Base-by-base conservation (phyloP, 2,329 filamentous ascomycete genomes). In the Sphaerulina populicola region DNA sequence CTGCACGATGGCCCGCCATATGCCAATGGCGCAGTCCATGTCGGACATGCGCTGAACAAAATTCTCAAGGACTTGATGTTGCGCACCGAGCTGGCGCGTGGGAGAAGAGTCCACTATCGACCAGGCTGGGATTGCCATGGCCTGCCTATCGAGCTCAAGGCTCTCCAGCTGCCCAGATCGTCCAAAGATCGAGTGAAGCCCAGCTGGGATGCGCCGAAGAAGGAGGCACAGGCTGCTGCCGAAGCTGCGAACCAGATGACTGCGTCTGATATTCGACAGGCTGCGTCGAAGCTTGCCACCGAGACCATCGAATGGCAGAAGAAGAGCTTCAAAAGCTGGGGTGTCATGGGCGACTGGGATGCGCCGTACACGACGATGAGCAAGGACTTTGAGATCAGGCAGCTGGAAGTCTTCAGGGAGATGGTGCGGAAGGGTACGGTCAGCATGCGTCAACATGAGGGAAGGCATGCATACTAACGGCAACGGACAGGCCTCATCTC, bases 91-190 rank as follows among this genome's bases (percentile, higher is more conserved):
- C 73, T 97, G 54, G 81, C 86, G 54, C 78, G 84, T 64, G 93
- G 88, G 14, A 83, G 79, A 60, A 77, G 80, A 56, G 83, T 97
- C 31, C 76, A 82, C 36, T 98, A 94, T 64, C 76, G 89, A 12
- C 93, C 93, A 2, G 91, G 93, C 41, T 98, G 93, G 93, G 94
- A 98, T 67, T 98, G 93, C 60, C 93, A 98, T 73, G 93, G 93
- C 0, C 77, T 98, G 44, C 93, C 93, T 1, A 98, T 98, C 64
- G 93, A 98, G 75, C 78, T 97, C 62, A 98, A 97, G 71, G 93
- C 90, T 21, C 77, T 98, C 12, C 85, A 86, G 61, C 59, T 61
- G 70, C 72, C 58, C 64, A 69, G 59, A 68, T 67, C 56, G 55
- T 54, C 41, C 14, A 40, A n/a, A 43, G 62, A 50, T 21, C 45